Evolutionary conservation across 305 asterid species (phyloP).

Genomic region (Lippia alba): DNA sequence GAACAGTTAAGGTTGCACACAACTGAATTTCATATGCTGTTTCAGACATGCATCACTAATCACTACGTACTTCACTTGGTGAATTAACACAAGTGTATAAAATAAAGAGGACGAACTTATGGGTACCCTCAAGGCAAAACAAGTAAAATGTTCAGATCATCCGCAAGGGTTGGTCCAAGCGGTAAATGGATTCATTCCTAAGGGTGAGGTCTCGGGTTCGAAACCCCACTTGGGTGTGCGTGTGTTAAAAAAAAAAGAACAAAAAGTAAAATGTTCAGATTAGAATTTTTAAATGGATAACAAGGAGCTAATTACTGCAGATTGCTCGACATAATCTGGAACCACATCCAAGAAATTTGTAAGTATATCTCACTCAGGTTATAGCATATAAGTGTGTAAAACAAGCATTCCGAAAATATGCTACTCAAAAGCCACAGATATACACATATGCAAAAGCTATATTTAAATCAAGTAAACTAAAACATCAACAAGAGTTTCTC

Average conservation of each 20-base stretch:
- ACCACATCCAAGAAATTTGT: conserved; percentile 1
- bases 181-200: too few relatives aligned
- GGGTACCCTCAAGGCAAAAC: not conserved
- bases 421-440: not conserved
- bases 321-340: not conserved
- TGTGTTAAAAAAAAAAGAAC: not conserved
- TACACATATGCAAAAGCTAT: too few relatives aligned
- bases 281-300: conserved; percentile 16
- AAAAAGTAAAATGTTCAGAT: not conserved
- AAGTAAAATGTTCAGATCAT: not conserved
- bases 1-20: conserved; percentile 9
- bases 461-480: too few relatives aligned
- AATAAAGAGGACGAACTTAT: conserved; percentile 1
- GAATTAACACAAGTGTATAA: conserved; percentile 9
- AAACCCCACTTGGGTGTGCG: too few relatives aligned
- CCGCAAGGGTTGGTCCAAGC: too few relatives aligned
- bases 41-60: conserved; percentile 27
- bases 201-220: too few relatives aligned
- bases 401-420: conserved; percentile 3
- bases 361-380: not conserved
- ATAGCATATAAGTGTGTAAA: not conserved
- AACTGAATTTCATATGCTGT: conserved; percentile 13
- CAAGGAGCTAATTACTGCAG: conserved; percentile 1
- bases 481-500: too few relatives aligned
- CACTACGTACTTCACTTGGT: conserved; percentile 13